These are phyloP conservation scores for Alternaria conjuncta DNA, from an alignment of 2,329 filamentous ascomycete species.

Conservation along the genomic window DNA sequence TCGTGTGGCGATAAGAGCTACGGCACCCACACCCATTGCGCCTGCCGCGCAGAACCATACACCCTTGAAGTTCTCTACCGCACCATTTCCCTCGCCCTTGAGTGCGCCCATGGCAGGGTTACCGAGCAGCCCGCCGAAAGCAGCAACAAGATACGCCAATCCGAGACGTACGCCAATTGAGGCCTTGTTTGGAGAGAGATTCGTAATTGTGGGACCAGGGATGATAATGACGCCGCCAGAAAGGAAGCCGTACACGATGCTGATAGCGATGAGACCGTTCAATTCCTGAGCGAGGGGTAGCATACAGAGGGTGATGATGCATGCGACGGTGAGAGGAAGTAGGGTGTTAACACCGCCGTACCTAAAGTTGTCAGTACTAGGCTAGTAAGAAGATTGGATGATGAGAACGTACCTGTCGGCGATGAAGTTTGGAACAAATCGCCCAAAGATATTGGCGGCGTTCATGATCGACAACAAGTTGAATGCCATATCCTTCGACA, in stretches of 20 bases:
- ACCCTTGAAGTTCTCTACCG: slow-evolving; percentile 30
- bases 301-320: slow-evolving; percentile 39
- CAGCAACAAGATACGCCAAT: slow-evolving; percentile 58
- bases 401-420: slow-evolving; percentile 41
- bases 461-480: slow-evolving; percentile 73
- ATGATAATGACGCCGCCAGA: slow-evolving; percentile 52
- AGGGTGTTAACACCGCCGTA: slow-evolving; percentile 48
- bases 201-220: slow-evolving; percentile 49
- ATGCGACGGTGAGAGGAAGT: slow-evolving; percentile 38
- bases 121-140: slow-evolving; percentile 59
- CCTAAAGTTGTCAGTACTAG: not conserved
- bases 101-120: slow-evolving; percentile 62
- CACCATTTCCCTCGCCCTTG: slow-evolving; percentile 46
- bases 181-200: slow-evolving; percentile 44
- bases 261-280: slow-evolving; percentile 42
- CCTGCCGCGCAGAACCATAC: slow-evolving; percentile 49
- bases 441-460: slow-evolving; percentile 56
- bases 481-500: slow-evolving; percentile 58
- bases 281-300: slow-evolving; percentile 40
- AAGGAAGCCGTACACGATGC: slow-evolving; percentile 50
- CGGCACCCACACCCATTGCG: slow-evolving; percentile 20
- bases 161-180: slow-evolving; percentile 57
- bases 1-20: slow-evolving; percentile 19
- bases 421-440: slow-evolving; percentile 51
- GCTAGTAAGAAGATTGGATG: not conserved